A percentile compares a stretch with the other conserved stretches of the same genome.
Evolutionary conservation across 164 flowering plant species (phyloP).

Genomic region (Brasenia schreberi): DNA sequence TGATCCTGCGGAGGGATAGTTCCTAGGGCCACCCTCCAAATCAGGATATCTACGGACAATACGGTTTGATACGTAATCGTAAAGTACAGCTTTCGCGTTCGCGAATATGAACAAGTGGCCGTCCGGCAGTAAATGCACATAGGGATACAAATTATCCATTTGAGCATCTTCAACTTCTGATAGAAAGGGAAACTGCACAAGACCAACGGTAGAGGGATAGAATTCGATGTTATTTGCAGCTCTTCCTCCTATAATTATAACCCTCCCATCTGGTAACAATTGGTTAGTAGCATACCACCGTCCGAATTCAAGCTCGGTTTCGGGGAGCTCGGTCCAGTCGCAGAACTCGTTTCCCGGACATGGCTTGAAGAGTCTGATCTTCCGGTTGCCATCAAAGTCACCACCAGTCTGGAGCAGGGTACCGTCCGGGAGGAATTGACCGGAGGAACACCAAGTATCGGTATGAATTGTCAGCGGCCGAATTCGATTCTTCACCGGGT

Average conservation of each 20-base stretch:
- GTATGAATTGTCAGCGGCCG: conserved; percentile 73
- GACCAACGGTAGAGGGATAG: conserved; percentile 37
- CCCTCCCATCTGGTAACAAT: conserved; percentile 33
- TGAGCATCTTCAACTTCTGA: conserved; percentile 41
- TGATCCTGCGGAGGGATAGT: conserved; percentile 84
- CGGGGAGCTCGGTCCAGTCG: conserved; percentile 34
- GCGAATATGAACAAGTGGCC: conserved; percentile 80
- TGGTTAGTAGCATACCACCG: conserved; percentile 42
- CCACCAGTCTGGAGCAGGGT: conserved; percentile 86
- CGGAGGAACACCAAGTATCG: conserved; percentile 99
- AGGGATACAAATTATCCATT: conserved; percentile 79
- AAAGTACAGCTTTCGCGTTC: conserved; percentile 44
- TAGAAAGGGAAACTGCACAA: conserved; percentile 45
- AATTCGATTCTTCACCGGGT: conserved; percentile 34
- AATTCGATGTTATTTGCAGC: conserved; percentile 35
- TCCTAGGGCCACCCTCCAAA: conserved; percentile 68
- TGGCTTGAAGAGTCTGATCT: conserved; percentile 38
- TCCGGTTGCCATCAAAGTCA: conserved; percentile 40
- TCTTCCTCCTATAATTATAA: conserved; percentile 31
- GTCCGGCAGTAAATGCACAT: conserved; percentile 71
- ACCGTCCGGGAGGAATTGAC: conserved; percentile 81
- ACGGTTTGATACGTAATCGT: conserved; percentile 24
- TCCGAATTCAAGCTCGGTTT: conserved; percentile 12
- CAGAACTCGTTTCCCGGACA: conserved; percentile 21
- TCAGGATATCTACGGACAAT: conserved; percentile 36